Conservation (phyloP, 148 eudicot species). For the Camellia sinensis region DNA sequence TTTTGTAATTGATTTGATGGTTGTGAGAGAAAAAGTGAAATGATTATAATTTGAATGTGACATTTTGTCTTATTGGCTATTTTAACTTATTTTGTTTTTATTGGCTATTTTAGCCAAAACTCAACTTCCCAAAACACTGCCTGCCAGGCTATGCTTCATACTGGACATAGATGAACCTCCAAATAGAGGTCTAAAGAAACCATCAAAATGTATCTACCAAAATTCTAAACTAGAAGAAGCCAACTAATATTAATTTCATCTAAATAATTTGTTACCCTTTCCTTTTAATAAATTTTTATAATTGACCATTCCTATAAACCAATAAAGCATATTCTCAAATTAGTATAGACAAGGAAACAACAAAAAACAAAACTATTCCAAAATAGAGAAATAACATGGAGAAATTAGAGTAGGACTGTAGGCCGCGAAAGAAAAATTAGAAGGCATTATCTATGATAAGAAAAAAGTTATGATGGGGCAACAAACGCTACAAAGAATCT, state of each 20-base stretch:
- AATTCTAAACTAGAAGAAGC: neutral
- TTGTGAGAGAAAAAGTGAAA: too few species aligned
- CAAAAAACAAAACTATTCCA: neutral
- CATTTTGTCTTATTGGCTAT: too few species aligned
- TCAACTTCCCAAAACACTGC: too few species aligned
- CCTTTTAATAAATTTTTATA: neutral
- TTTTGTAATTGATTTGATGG: too few species aligned
- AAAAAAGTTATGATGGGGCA: too few species aligned
- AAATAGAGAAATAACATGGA: neutral
- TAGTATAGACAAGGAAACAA: neutral
- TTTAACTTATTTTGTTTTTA: too few species aligned
- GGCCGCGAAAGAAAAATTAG: neutral
- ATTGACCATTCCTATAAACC: neutral
- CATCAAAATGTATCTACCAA: neutral
- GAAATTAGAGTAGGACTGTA: neutral
- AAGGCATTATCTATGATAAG: too few species aligned
- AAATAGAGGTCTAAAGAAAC: neutral
- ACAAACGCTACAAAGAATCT: neutral
- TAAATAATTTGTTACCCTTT: neutral
- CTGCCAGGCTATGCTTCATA: too few species aligned
- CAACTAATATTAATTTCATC: neutral
- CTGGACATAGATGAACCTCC: neutral
- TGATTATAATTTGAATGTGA: too few species aligned
- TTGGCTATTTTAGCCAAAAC: too few species aligned
- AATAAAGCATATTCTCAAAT: neutral